Conservation (phyloP, 1,284 basidiomycete genomes). For the Trichosporon asahii region DNA sequence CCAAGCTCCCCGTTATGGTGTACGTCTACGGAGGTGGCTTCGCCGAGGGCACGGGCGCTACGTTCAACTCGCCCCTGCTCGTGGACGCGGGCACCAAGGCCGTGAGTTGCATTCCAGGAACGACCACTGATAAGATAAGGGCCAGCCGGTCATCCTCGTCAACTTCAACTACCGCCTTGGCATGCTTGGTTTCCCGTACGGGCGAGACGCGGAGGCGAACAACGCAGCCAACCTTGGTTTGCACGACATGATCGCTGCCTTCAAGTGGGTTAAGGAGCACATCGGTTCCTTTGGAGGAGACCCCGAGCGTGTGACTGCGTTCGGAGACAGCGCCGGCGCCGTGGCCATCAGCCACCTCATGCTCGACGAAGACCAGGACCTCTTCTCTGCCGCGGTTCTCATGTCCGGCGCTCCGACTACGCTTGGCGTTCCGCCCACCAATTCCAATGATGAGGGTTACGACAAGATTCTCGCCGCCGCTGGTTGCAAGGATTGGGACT, state of each 20-base stretch:
- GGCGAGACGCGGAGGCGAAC: constrained; percentile 40
- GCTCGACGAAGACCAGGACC: constrained; percentile 33
- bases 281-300: constrained; percentile 56
- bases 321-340: constrained; percentile 50
- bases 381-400: constrained; percentile 49
- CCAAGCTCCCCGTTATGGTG: not conserved
- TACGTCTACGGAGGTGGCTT: not conserved
- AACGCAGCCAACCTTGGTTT: constrained; percentile 49
- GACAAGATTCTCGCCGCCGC: not conserved
- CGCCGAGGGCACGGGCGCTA: not conserved
- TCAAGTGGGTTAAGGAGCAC: constrained; percentile 56
- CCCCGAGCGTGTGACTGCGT: constrained; percentile 48
- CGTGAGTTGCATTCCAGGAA: constrained; percentile 25
- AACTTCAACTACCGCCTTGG: constrained; percentile 54
- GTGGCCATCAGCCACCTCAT: constrained; percentile 42
- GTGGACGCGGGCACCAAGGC: constrained; percentile 43
- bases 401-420: constrained; percentile 37
- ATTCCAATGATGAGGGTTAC: not conserved
- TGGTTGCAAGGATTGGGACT: not conserved
- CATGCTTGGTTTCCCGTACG: constrained; percentile 53
- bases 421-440: not conserved
- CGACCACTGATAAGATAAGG: constrained; percentile 27
- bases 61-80: constrained; percentile 43
- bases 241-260: constrained; percentile 53
- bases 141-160: constrained; percentile 51